Evolutionary conservation across 495 filamentous ascomycete species (phyloP).

Genomic region (Chaetomium fimeti): DNA sequence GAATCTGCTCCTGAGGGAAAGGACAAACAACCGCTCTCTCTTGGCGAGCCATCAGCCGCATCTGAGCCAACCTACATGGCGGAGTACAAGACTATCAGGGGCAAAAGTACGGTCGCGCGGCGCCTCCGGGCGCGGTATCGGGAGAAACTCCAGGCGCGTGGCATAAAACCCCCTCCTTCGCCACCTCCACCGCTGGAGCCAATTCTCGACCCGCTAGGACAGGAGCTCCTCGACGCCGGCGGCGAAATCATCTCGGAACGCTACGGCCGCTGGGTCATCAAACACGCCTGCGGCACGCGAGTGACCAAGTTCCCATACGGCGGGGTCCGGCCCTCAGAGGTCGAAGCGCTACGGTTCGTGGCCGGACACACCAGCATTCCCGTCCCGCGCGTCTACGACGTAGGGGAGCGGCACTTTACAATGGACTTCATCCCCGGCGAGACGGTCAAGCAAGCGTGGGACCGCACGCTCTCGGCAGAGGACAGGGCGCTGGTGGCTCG

Average conservation of each 20-base stretch:
- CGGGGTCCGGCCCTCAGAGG: background rate
- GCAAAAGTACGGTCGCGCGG: no score
- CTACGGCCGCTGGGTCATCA: background rate
- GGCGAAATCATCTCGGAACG: background rate
- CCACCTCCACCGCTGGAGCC: no score
- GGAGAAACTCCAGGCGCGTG: no score
- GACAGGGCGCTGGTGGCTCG: no score
- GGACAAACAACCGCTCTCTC: background rate
- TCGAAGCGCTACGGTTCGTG: conserved; percentile 8
- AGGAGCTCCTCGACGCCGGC: background rate
- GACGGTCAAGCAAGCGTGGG: background rate
- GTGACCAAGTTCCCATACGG: background rate
- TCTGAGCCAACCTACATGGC: no score
- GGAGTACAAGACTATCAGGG: no score
- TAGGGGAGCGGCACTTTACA: background rate
- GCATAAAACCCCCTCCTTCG: no score
- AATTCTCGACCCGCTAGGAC: background rate
- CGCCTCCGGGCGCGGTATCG: no score
- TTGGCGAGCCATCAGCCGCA: no score
- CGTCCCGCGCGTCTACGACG: background rate
- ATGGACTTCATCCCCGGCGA: conserved; percentile 9
- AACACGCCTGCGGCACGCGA: conserved; percentile 6
- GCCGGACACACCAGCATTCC: conserved; percentile 1
- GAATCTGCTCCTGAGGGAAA: background rate
- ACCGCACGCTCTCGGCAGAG: background rate